Conservation (phyloP, 148 eudicot genomes). For the Nepenthes mirabilis region DNA sequence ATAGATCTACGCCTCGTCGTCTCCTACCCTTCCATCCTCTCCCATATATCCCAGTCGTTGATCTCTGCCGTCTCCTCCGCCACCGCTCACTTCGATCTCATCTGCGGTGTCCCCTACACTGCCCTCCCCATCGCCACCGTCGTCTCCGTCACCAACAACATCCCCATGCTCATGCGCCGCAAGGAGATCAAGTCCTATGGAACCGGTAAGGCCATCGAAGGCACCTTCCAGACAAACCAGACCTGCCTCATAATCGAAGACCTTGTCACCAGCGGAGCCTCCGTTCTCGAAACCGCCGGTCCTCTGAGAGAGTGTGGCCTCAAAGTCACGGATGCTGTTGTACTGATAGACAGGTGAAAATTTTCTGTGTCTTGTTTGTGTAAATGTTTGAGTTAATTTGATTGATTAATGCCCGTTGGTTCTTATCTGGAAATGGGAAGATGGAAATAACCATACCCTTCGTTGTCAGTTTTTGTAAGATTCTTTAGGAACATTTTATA, state of each 20-base stretch:
- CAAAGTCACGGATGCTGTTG: constrained; percentile 67
- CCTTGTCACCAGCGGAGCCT: constrained; percentile 81
- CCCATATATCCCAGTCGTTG: constrained; percentile 57
- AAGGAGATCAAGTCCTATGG: constrained; percentile 76
- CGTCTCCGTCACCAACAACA: constrained; percentile 31
- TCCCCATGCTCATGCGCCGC: constrained; percentile 94
- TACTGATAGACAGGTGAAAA: constrained; percentile 46
- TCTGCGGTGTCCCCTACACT: constrained; percentile 91
- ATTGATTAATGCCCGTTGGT: neutral
- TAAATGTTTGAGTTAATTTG: neutral
- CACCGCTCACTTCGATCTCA: constrained; percentile 33
- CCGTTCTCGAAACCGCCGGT: constrained; percentile 76
- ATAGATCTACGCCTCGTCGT: constrained; percentile 87
- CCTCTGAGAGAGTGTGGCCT: constrained; percentile 61
- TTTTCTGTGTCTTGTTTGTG: neutral
- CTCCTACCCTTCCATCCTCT: constrained; percentile 66
- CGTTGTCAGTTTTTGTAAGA: too few species aligned
- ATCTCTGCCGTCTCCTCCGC: constrained; percentile 24
- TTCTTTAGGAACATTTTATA: too few species aligned
- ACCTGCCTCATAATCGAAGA: constrained; percentile 62
- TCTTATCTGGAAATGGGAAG: neutral
- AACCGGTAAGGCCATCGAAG: constrained; percentile 71
- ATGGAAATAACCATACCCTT: too few species aligned
- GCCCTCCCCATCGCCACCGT: constrained; percentile 86
- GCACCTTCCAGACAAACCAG: constrained; percentile 27